These are phyloP conservation scores for Septoria linicola DNA, from an alignment of 2,329 filamentous ascomycete species.

Conservation along the genomic window DNA sequence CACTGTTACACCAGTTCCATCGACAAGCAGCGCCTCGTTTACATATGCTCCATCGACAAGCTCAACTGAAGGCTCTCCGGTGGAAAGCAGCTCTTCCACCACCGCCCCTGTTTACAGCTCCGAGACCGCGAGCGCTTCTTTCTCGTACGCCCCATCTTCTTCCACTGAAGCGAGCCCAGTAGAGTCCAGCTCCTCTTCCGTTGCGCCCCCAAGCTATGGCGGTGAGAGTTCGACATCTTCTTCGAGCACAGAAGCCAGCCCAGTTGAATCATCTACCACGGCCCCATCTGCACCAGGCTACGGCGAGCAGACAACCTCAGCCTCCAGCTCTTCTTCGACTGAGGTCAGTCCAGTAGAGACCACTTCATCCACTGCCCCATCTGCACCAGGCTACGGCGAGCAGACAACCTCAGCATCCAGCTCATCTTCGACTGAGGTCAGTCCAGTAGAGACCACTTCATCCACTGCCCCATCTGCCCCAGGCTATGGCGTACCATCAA, in stretches of 20 bases:
- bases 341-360: neutral
- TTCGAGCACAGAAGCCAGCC: conserved; percentile 14
- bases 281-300: neutral
- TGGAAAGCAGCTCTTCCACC: neutral
- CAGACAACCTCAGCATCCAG: neutral
- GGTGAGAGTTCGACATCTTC: neutral
- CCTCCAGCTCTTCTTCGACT: neutral
- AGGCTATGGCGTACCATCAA: neutral
- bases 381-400: conserved; percentile 3
- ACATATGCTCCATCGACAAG: neutral
- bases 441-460: neutral
- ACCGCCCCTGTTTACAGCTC: neutral
- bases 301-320: neutral
- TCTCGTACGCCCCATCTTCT: neutral
- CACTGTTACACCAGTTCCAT: neutral
- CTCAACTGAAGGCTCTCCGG: conserved; percentile 10
- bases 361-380: neutral
- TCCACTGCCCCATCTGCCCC: neutral
- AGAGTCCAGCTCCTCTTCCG: neutral
- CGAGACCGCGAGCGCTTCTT: neutral
- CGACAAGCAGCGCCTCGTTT: neutral
- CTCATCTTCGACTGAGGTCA: neutral
- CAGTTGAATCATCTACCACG: conserved; percentile 3
- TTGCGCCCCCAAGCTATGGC: neutral
- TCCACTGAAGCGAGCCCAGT: conserved; percentile 9